Evolutionary conservation across 768 basidiomycete species (phyloP), one percentile per base, ranked within the genome.

Genomic region (Tephrocybe sp.): DNA sequence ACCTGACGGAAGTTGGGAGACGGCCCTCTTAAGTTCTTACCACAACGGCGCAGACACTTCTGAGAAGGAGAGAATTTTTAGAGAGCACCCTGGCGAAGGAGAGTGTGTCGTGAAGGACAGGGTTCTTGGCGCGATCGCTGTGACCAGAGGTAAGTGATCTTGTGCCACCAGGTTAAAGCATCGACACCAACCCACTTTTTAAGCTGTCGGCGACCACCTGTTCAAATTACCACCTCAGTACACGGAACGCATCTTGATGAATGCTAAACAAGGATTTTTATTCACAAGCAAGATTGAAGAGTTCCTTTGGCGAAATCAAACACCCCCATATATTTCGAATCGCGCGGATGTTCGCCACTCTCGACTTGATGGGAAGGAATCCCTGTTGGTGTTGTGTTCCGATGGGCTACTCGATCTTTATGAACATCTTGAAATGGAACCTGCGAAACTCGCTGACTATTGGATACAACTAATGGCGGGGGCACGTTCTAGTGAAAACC

Each of bases 241-340:
- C 57, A 77, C 79, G 15, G 56, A 69, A 11, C 70, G 71, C 11
- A 63, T 82, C 13, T 78, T 82, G 56, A 53, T 73, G 28, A 72
- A 74, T 43, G 64, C 72, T 12, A 54, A 64, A 26, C 69, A 68
- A 3, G 69, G 70, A 1, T 76, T 76, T 55, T 57, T 48, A 7
- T 47, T 71, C 36, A 63, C 69, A 1, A 58, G 63, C 37, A 67
- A 67, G 44, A 60, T 77, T 7, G 61, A 67, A n/a, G 72, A 70
- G 16, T 73, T 77, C 56, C 62, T 76, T 15, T 54, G 61, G n/a
- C 71, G 78, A 11, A 77, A 72, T 55, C 50, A 63, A 21, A 80
- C 82, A 0, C 79, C 80, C 2, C 82, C 82, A 8, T 83, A 83
- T 59, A 54, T 83, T 24, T 74, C 73, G 7, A 72, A 72, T 32